These are phyloP conservation scores for Ascochyta rabiei DNA, from an alignment of 2,329 filamentous ascomycete genomes.

Conservation along the genomic window DNA sequence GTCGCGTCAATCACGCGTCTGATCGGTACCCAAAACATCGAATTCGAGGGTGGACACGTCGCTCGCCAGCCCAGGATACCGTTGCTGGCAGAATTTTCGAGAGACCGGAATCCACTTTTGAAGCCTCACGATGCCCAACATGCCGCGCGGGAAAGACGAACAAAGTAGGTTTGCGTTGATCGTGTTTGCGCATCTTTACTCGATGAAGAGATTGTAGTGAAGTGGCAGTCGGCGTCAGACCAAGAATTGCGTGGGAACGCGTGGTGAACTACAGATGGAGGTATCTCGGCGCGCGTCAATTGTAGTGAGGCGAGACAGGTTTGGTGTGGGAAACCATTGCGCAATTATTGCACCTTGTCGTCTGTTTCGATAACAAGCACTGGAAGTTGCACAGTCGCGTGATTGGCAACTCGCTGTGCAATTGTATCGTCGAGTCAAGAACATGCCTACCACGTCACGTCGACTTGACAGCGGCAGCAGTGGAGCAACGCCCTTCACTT, in stretches of 20 bases:
- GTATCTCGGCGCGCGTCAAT: constrained; percentile 8
- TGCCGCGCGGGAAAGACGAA: neutral
- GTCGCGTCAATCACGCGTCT: neutral
- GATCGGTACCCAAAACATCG: constrained; percentile 1
- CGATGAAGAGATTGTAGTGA: neutral
- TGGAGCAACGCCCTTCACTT: constrained; percentile 2
- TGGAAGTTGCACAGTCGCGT: neutral
- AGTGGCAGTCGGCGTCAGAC: constrained; percentile 4
- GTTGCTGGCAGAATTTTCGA: constrained; percentile 19
- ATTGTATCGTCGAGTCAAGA: neutral
- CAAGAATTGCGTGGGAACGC: constrained; percentile 8
- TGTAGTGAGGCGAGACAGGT: constrained; percentile 4
- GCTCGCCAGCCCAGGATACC: constrained; percentile 16
- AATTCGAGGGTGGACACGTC: constrained; percentile 19
- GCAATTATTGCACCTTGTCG: neutral
- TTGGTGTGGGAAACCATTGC: neutral
- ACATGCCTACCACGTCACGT: neutral
- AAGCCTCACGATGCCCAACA: constrained; percentile 27
- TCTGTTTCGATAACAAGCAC: neutral
- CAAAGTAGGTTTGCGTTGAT: neutral
- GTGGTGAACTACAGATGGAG: constrained; percentile 4
- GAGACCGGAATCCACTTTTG: constrained; percentile 19
- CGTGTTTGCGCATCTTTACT: constrained; percentile 10
- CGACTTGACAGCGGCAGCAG: constrained; percentile 11
- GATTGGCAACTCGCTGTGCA: neutral